Conservation (phyloP, 2,329 filamentous ascomycete species). For the Dactylellina cionopaga region DNA sequence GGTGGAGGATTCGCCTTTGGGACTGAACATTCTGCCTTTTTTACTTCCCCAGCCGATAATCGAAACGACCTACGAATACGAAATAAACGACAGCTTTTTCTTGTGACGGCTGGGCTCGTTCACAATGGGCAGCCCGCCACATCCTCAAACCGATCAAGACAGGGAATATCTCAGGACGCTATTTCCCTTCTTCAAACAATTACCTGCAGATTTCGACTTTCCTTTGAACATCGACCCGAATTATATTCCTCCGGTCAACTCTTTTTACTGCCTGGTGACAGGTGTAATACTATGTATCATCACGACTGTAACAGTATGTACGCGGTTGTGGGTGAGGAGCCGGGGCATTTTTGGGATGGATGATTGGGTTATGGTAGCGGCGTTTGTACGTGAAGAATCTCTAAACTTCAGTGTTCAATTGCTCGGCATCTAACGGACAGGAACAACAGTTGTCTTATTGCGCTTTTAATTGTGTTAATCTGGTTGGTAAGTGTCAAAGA, state of each 20-base stretch:
- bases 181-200: constrained; percentile 26
- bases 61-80: neutral
- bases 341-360: constrained; percentile 46
- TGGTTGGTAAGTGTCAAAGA: constrained; percentile 33
- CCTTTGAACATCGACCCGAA: constrained; percentile 28
- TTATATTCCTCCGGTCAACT: constrained; percentile 37
- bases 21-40: neutral
- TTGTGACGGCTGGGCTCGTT: neutral
- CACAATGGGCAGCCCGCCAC: constrained; percentile 33
- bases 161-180: constrained; percentile 21
- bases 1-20: constrained; percentile 13
- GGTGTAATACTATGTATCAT: constrained; percentile 27
- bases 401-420: neutral
- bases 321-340: constrained; percentile 50
- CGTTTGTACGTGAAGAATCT: constrained; percentile 36
- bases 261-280: constrained; percentile 32
- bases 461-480: constrained; percentile 40
- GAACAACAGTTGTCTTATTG: constrained; percentile 27
- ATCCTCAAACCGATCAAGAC: constrained; percentile 40
- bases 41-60: neutral
- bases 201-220: constrained; percentile 41
- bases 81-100: neutral
- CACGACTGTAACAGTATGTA: constrained; percentile 16
- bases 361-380: constrained; percentile 48
- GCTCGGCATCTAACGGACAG: too few relatives aligned